phyloP scores from a whole-genome alignment of 1,284 basidiomycete species.

The Heliocybe sulcata region DNA sequence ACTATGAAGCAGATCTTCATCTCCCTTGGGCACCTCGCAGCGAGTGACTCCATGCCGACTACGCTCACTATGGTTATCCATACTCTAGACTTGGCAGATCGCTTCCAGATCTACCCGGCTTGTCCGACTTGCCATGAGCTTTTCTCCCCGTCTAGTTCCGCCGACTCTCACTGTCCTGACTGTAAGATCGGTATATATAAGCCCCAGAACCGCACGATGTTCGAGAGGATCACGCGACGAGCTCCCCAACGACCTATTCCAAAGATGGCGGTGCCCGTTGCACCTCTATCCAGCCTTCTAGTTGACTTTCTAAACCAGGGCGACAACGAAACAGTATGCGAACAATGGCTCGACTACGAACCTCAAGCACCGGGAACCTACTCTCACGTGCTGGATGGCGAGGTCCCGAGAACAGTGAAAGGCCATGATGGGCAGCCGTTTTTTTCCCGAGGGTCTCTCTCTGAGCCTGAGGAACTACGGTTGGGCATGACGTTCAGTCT shows the following conservation, averaged over 20 bases:
- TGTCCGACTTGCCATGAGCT: conserved; percentile 14
- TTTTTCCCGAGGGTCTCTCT: not conserved
- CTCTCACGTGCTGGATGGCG: not conserved
- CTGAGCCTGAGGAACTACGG: not conserved
- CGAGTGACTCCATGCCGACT: conserved; percentile 10
- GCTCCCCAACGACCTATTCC: not conserved
- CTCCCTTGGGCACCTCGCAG: conserved; percentile 10
- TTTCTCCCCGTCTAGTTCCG: conserved; percentile 1
- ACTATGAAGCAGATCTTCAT: conserved; percentile 13
- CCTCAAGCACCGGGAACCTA: not conserved
- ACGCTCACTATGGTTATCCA: conserved; percentile 16
- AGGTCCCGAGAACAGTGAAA: not conserved
- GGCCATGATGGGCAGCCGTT: not conserved
- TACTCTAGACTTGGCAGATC: conserved; percentile 14
- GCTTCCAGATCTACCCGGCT: conserved; percentile 15
- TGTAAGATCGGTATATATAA: not conserved
- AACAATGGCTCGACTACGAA: not conserved
- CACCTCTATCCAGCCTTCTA: not conserved
- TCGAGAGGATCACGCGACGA: not conserved
- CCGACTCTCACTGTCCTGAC: not conserved
- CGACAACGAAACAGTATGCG: not conserved
- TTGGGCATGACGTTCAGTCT: not conserved
- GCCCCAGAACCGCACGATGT: not conserved
- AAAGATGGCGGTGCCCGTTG: not conserved
- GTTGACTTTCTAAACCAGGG: not conserved